These are phyloP conservation scores for Didymella glomerata DNA, from an alignment of 2,329 filamentous ascomycete species.

Conservation along the genomic window DNA sequence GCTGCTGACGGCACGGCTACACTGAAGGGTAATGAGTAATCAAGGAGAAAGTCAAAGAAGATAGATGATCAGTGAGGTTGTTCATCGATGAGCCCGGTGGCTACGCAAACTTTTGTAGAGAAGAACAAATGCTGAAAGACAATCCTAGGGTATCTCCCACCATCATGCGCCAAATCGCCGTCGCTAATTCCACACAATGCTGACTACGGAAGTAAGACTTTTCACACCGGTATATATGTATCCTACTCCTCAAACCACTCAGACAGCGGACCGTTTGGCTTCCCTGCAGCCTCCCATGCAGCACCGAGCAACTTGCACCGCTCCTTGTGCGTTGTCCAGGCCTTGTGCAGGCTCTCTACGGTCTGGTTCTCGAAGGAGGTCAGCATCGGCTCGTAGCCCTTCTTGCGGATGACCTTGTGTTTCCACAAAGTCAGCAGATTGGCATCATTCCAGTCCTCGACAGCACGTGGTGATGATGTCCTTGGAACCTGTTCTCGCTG, in stretches of 20 bases:
- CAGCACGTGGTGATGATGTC: background rate
- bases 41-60: background rate
- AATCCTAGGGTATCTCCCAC: background rate
- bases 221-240: background rate
- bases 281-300: conserved; percentile 7
- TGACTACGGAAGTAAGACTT: background rate
- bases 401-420: conserved; percentile 12
- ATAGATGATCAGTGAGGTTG: background rate
- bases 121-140: background rate
- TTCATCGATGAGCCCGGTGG: background rate
- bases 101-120: background rate
- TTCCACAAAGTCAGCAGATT: conserved; percentile 10
- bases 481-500: background rate
- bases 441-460: conserved; percentile 5
- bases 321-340: conserved; percentile 1
- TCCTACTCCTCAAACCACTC: conserved; percentile 1
- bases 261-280: background rate
- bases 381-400: conserved; percentile 11
- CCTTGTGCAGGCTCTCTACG: background rate
- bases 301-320: conserved; percentile 7
- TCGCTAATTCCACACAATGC: background rate
- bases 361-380: conserved; percentile 6
- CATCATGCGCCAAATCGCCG: background rate
- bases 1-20: conserved; percentile 37
- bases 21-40: conserved; percentile 20